Conservation (phyloP, 2,329 filamentous ascomycete genomes). For the Hypoxylon sp. region DNA sequence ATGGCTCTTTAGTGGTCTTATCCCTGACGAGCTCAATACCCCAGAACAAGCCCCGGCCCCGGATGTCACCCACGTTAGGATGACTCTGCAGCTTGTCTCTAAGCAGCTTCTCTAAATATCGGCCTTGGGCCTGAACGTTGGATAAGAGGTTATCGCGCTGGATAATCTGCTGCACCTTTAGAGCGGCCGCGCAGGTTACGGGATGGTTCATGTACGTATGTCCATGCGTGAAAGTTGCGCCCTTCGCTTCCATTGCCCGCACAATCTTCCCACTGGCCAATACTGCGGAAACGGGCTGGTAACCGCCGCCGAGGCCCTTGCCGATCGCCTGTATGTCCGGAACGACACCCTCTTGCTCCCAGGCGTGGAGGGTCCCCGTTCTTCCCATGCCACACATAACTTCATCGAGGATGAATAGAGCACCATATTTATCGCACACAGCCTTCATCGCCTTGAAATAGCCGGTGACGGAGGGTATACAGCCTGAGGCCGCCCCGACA, state of each 20-base stretch:
- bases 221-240: constrained; percentile 68
- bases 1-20: constrained; percentile 54
- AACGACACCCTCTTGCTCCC: constrained; percentile 64
- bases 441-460: constrained; percentile 75
- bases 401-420: constrained; percentile 77
- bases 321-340: constrained; percentile 75
- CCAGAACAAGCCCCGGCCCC: constrained; percentile 63
- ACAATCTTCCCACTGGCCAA: constrained; percentile 66
- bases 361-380: constrained; percentile 66
- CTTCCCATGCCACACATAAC: constrained; percentile 72
- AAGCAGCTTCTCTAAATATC: constrained; percentile 53
- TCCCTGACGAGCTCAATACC: constrained; percentile 60
- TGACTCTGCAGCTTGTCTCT: constrained; percentile 51
- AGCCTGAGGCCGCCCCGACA: constrained; percentile 75
- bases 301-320: constrained; percentile 74
- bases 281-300: constrained; percentile 71
- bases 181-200: constrained; percentile 58
- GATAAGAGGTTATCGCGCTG: constrained; percentile 54
- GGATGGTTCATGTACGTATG: constrained; percentile 68
- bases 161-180: constrained; percentile 60
- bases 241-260: constrained; percentile 61
- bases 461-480: constrained; percentile 71
- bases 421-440: constrained; percentile 75
- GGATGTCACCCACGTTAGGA: constrained; percentile 60
- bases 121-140: constrained; percentile 56